These are phyloP conservation scores for Pseudevernia furfuracea DNA, from an alignment of 495 filamentous ascomycete species.

Conservation along the genomic window DNA sequence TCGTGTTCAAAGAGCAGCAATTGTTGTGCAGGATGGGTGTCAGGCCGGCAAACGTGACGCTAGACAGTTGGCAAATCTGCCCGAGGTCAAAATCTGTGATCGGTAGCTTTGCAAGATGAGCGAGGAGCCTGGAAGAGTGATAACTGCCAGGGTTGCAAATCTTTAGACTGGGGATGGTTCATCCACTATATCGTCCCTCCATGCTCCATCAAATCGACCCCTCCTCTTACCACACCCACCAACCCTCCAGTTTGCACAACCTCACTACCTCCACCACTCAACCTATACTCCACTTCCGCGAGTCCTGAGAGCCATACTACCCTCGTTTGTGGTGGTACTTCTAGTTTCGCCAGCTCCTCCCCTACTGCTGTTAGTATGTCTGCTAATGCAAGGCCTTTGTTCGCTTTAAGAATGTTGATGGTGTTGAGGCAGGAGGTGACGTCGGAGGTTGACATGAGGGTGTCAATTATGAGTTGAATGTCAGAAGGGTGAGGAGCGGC, in stretches of 20 bases:
- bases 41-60: neutral
- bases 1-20: neutral
- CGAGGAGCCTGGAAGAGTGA: neutral
- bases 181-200: slow-evolving; percentile 24
- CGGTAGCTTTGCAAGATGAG: neutral
- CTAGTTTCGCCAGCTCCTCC: slow-evolving; percentile 72
- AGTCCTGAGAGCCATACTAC: slow-evolving; percentile 87
- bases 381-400: slow-evolving; percentile 83
- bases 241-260: slow-evolving; percentile 83
- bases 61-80: neutral
- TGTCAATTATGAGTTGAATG: slow-evolving; percentile 74
- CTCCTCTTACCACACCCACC: slow-evolving; percentile 80
- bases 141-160: neutral
- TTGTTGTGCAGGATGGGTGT: neutral
- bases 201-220: slow-evolving; percentile 64
- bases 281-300: slow-evolving; percentile 83
- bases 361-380: slow-evolving; percentile 82
- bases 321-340: slow-evolving; percentile 80
- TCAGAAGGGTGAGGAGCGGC: slow-evolving; percentile 88
- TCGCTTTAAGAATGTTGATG: slow-evolving; percentile 75
- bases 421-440: slow-evolving; percentile 80
- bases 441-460: slow-evolving; percentile 73
- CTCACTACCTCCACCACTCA: slow-evolving; percentile 87
- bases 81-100: neutral
- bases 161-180: neutral